Conservation (phyloP, 2,329 filamentous ascomycete genomes). For the Hymenotorrendiella dingleyae region DNA sequence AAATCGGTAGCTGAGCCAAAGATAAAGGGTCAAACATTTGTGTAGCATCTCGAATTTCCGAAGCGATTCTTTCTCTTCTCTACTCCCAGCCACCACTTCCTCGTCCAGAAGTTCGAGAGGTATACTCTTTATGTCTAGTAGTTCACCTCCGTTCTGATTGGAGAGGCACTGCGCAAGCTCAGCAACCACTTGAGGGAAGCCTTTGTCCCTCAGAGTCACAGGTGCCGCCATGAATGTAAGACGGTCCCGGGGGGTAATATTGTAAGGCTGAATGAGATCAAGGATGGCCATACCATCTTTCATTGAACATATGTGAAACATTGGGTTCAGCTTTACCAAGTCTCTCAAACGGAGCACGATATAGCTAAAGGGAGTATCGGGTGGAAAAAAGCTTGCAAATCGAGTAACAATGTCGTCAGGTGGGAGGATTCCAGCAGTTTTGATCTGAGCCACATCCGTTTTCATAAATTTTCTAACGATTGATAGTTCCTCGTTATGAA, state of each 20-base stretch:
- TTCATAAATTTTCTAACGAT: constrained; percentile 58
- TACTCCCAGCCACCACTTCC: constrained; percentile 30
- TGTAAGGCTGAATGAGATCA: constrained; percentile 66
- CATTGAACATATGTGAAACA: constrained; percentile 66
- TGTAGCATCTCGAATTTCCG: constrained; percentile 70
- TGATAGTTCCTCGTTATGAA: constrained; percentile 64
- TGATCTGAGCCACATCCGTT: constrained; percentile 58
- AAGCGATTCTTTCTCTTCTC: constrained; percentile 45
- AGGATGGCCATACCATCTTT: constrained; percentile 58
- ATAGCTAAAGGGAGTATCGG: constrained; percentile 74
- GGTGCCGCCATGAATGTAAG: constrained; percentile 72
- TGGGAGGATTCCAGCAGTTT: constrained; percentile 67
- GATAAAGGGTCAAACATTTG: constrained; percentile 74
- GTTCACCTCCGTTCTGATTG: constrained; percentile 63
- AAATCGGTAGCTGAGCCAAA: constrained; percentile 92
- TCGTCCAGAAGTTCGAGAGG: constrained; percentile 70
- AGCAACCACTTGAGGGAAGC: constrained; percentile 45
- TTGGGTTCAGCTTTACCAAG: constrained; percentile 50
- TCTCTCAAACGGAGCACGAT: constrained; percentile 71
- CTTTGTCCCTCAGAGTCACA: constrained; percentile 45
- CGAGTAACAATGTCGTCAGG: constrained; percentile 64
- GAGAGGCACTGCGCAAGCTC: constrained; percentile 67
- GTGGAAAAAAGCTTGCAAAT: constrained; percentile 77
- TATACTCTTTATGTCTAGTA: constrained; percentile 66
- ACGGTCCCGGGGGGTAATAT: constrained; percentile 67